Base-by-base conservation (phyloP, 345 rosid genomes). In the Gossypium bickii region DNA sequence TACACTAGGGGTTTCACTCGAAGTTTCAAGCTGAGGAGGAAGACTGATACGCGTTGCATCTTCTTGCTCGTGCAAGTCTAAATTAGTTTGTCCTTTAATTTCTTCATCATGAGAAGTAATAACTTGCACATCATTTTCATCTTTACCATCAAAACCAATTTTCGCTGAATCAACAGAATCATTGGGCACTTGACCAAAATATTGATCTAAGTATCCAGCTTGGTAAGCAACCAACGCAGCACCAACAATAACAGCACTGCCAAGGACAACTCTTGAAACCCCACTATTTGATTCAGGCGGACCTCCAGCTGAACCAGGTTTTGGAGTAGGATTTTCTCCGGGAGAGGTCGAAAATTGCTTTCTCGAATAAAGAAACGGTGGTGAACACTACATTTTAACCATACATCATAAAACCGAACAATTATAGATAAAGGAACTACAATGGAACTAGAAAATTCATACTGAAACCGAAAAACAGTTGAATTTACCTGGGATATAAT, bases 131-230 rank as follows among this genome's bases (percentile, higher is more conserved):
- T 78, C 73, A 67, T 81, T 74, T 52, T 56, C 81, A n/a, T 77
- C 81, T 15, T 67, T 68, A 63, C 49, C 55, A 70, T 68, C 78
- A 44, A 29, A 76, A 59, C 72, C 83, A 74, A 70, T 60, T 74
- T 63, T 77, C 65, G 53, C 58, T 9, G 76, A 51, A 80, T 79
- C 78, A 56, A 47, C 56, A 76, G 82, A 29, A 55, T 74, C 75
- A 17, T 79, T 77, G 66, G 64, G 74, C 70, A 82, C 79, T 68
- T 83, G 80, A 43, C 78, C 80, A 10, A 89, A 63, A 74, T 82
- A 82, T 24, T 83, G 70, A 74, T 91, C 98, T 73, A 90, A 74
- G 70, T 85, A 86, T 20, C 97, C 97, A 57, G 62, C 74, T 75
- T 74, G 89, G 79, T 90, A 90, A 0, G 90, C 94, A 16, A 82